phyloP scores from a whole-genome alignment of 768 basidiomycete species.

The button mushroom (Agaricus bisporus) region DNA sequence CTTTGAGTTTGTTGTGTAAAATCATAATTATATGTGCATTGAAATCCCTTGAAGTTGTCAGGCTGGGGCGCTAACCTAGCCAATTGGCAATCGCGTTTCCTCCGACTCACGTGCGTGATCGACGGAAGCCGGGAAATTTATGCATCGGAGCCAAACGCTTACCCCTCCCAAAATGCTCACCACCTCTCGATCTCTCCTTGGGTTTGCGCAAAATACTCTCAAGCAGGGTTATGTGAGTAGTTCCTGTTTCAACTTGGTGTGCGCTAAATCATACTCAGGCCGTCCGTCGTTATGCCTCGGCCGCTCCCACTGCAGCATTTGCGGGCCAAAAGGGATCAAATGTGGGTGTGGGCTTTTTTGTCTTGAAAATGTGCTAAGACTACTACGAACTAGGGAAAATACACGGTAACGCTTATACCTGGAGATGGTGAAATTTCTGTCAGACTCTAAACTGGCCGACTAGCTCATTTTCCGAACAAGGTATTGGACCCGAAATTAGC shows the following conservation, averaged over 20 bases:
- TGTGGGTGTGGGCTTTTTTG: slow-evolving; percentile 41
- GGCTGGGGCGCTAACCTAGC: not conserved
- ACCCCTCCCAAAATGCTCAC: slow-evolving; percentile 43
- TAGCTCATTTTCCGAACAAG: slow-evolving; percentile 30
- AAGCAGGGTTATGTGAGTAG: slow-evolving; percentile 41
- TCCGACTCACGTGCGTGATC: slow-evolving; percentile 11
- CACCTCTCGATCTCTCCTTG: slow-evolving; percentile 48
- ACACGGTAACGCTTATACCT: slow-evolving; percentile 92
- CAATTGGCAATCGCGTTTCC: not conserved
- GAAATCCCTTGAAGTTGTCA: too few relatives aligned
- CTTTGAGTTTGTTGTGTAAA: too few relatives aligned
- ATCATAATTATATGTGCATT: too few relatives aligned
- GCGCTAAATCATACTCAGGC: slow-evolving; percentile 26
- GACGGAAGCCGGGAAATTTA: slow-evolving; percentile 6
- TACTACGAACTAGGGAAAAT: slow-evolving; percentile 68
- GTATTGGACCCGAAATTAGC: slow-evolving; percentile 98
- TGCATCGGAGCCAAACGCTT: slow-evolving; percentile 9
- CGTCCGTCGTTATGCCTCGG: slow-evolving; percentile 62
- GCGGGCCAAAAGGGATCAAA: slow-evolving; percentile 84
- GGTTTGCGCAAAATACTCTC: slow-evolving; percentile 48
- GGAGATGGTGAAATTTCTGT: slow-evolving; percentile 71
- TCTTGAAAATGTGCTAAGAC: not conserved
- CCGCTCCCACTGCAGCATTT: slow-evolving; percentile 84
- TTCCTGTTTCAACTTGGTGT: slow-evolving; percentile 8
- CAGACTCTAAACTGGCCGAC: not conserved